These are phyloP conservation scores for Cucumis variabilis DNA, from an alignment of 331 rosid species.

Conservation along the genomic window DNA sequence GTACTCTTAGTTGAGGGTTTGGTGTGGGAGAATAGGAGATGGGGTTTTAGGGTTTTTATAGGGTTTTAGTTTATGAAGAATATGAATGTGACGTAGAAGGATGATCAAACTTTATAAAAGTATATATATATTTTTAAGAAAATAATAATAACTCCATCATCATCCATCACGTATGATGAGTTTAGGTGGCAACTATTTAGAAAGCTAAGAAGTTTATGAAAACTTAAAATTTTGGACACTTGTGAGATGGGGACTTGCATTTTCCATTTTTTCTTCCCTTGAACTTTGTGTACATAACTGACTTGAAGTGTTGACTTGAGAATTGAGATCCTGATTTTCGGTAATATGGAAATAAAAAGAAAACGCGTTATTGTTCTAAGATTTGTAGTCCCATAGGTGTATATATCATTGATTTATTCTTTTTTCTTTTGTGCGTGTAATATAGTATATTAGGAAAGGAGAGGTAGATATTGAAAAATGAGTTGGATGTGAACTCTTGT, in stretches of 20 bases:
- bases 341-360: neutral
- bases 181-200: neutral
- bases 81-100: neutral
- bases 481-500: too few relatives aligned
- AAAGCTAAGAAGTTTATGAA: neutral
- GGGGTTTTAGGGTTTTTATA: constrained; percentile 4
- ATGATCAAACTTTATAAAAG: neutral
- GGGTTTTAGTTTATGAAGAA: neutral
- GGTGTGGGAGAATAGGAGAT: neutral
- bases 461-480: too few relatives aligned
- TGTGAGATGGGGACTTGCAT: neutral
- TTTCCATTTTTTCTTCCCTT: neutral
- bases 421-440: too few relatives aligned
- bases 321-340: neutral
- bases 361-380: too few relatives aligned
- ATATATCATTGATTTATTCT: too few relatives aligned
- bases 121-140: neutral
- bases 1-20: neutral
- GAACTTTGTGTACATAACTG: neutral
- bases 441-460: too few relatives aligned
- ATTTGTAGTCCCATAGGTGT: too few relatives aligned
- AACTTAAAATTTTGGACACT: neutral
- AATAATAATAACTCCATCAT: neutral
- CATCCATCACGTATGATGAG: neutral
- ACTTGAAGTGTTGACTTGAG: neutral